These are phyloP conservation scores for Tympanopsis confertula DNA, from an alignment of 2,329 filamentous ascomycete species.

Conservation along the genomic window DNA sequence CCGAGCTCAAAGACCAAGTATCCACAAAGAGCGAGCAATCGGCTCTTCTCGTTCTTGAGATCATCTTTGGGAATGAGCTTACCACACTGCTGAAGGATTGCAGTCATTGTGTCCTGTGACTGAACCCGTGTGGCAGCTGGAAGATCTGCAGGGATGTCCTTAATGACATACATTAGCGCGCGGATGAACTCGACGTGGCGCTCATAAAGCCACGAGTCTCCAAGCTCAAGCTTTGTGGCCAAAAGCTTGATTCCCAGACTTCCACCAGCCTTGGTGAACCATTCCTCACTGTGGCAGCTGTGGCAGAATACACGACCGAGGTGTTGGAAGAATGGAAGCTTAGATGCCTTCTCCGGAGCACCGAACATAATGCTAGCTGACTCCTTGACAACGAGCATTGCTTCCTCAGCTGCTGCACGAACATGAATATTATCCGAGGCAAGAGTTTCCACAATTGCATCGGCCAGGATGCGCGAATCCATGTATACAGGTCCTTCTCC, in stretches of 20 bases:
- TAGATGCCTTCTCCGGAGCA: conserved; percentile 56
- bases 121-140: conserved; percentile 78
- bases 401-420: conserved; percentile 69
- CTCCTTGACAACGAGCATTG: conserved; percentile 68
- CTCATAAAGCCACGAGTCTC: conserved; percentile 69
- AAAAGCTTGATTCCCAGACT: conserved; percentile 82
- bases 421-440: conserved; percentile 74
- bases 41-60: conserved; percentile 36
- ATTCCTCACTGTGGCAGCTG: conserved; percentile 93
- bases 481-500: conserved; percentile 82
- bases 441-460: conserved; percentile 81
- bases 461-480: conserved; percentile 75
- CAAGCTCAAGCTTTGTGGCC: conserved; percentile 73
- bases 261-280: conserved; percentile 94
- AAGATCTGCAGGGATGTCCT: conserved; percentile 90
- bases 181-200: conserved; percentile 81
- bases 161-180: conserved; percentile 92
- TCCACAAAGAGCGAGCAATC: conserved; percentile 67
- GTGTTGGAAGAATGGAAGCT: conserved; percentile 74
- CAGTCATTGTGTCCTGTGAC: conserved; percentile 72
- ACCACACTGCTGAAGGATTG: conserved; percentile 68
- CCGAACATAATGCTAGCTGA: conserved; percentile 72
- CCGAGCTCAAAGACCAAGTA: conserved; percentile 79
- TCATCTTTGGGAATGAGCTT: conserved; percentile 74
- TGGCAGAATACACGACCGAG: conserved; percentile 80